Conservation (phyloP, 331 rosid genomes). For the Acacia concinna region DNA sequence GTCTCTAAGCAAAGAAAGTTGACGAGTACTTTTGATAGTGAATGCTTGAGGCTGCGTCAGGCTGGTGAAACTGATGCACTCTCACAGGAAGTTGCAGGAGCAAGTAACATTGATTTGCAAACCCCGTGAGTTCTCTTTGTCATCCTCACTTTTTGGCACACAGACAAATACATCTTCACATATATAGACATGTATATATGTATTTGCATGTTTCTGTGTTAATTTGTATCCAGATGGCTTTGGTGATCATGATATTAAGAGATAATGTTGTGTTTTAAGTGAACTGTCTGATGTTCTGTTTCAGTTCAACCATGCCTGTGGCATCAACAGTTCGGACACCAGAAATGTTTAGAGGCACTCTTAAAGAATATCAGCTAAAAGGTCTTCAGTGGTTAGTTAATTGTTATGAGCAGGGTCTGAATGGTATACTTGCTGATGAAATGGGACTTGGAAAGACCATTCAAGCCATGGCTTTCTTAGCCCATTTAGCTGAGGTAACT, state of each 20-base stretch:
- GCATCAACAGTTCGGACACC: conserved; percentile 94
- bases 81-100: conserved; percentile 71
- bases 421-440: conserved; percentile 99
- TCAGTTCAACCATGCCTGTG: conserved; percentile 98
- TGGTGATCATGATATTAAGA: background rate
- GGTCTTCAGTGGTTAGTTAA: conserved; percentile 99
- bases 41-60: conserved; percentile 82
- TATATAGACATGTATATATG: background rate
- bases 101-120: conserved; percentile 88
- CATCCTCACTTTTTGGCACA: background rate
- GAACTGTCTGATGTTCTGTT: conserved; percentile 28
- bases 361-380: conserved; percentile 90
- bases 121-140: conserved; percentile 68
- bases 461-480: conserved; percentile 98
- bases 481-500: conserved; percentile 95
- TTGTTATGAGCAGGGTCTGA: conserved; percentile 99
- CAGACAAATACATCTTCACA: background rate
- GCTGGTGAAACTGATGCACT: conserved; percentile 63
- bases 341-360: conserved; percentile 77
- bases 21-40: conserved; percentile 84
- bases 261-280: conserved; percentile 7
- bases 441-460: conserved; percentile 99
- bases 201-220: conserved; percentile 8
- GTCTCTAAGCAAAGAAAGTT: conserved; percentile 84
- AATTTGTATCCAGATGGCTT: conserved; percentile 13